These are phyloP conservation scores for Artomyces pyxidatus DNA, from an alignment of 768 basidiomycete species.

Conservation along the genomic window DNA sequence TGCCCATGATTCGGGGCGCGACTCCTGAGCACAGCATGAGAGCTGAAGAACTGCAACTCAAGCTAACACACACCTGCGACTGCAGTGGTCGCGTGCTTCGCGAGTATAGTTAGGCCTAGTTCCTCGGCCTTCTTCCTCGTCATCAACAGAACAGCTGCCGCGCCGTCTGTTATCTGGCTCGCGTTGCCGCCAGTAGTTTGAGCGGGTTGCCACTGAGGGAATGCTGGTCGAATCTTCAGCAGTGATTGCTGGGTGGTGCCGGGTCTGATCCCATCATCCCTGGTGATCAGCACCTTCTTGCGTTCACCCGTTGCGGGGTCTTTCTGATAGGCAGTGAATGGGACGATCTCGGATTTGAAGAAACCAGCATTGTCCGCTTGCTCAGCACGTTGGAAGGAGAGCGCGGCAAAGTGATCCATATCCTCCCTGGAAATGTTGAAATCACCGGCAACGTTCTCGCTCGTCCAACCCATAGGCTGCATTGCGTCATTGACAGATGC, in stretches of 20 bases:
- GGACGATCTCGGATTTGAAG: slow-evolving; percentile 66
- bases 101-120: slow-evolving; percentile 65
- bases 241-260: slow-evolving; percentile 64
- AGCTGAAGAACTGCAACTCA: not conserved
- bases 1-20: slow-evolving; percentile 80
- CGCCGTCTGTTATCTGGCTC: slow-evolving; percentile 79
- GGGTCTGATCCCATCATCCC: slow-evolving; percentile 74
- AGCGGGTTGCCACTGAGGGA: slow-evolving; percentile 72
- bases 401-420: slow-evolving; percentile 68
- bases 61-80: slow-evolving; percentile 42
- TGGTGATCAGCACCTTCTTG: slow-evolving; percentile 43
- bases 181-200: slow-evolving; percentile 83
- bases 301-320: slow-evolving; percentile 48
- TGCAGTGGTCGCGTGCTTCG: slow-evolving; percentile 67
- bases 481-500: slow-evolving; percentile 50
- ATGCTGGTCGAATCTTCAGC: slow-evolving; percentile 60
- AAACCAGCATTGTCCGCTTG: slow-evolving; percentile 57
- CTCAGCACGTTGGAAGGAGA: slow-evolving; percentile 75
- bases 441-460: slow-evolving; percentile 76
- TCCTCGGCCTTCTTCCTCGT: slow-evolving; percentile 69
- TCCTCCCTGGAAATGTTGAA: slow-evolving; percentile 64
- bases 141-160: slow-evolving; percentile 79
- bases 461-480: slow-evolving; percentile 85
- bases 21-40: slow-evolving; percentile 34
- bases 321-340: slow-evolving; percentile 58